Evolutionary conservation across 768 basidiomycete genomes (phyloP).

Genomic region (Tulasnella sp.): DNA sequence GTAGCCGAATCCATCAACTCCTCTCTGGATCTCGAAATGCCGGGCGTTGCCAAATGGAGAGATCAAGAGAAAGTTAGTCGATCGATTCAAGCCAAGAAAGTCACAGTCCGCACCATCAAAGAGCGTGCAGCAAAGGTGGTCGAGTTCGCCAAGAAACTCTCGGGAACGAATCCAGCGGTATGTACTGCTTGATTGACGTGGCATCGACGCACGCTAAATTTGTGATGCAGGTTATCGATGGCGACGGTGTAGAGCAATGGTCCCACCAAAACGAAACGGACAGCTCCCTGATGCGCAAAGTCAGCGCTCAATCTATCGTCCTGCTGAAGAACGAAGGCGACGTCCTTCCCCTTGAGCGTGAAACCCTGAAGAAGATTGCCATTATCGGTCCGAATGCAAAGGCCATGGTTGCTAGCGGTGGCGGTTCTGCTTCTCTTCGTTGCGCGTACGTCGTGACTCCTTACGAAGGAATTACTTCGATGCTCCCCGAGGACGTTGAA

Average conservation of each 20-base stretch:
- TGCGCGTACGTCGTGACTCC: constrained; percentile 47
- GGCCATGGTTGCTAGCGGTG: constrained; percentile 56
- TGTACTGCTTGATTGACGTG: constrained; percentile 56
- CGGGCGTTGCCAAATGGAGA: constrained; percentile 27
- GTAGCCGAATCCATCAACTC: constrained; percentile 41
- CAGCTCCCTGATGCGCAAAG: constrained; percentile 41
- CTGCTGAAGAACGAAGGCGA: constrained; percentile 49
- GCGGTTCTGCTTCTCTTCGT: constrained; percentile 58
- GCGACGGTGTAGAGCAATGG: constrained; percentile 52
- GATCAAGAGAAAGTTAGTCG: constrained; percentile 13
- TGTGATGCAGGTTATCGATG: constrained; percentile 34
- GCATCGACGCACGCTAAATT: constrained; percentile 47
- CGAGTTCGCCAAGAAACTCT: constrained; percentile 26
- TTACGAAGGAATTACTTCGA: constrained; percentile 44
- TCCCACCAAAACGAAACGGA: constrained; percentile 34
- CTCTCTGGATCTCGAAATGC: constrained; percentile 56
- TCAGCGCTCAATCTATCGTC: constrained; percentile 54
- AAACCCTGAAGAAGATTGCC: constrained; percentile 37
- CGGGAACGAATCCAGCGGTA: constrained; percentile 40
- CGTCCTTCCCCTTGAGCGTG: constrained; percentile 41
- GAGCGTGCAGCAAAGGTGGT: constrained; percentile 18
- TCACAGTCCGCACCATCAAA: constrained; percentile 18
- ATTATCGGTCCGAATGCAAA: constrained; percentile 61
- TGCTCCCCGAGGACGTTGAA: constrained; percentile 38
- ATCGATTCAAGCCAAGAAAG: constrained; percentile 33